Evolutionary conservation across 2,329 filamentous ascomycete genomes (phyloP).

Genomic region (Fusarium sororula): DNA sequence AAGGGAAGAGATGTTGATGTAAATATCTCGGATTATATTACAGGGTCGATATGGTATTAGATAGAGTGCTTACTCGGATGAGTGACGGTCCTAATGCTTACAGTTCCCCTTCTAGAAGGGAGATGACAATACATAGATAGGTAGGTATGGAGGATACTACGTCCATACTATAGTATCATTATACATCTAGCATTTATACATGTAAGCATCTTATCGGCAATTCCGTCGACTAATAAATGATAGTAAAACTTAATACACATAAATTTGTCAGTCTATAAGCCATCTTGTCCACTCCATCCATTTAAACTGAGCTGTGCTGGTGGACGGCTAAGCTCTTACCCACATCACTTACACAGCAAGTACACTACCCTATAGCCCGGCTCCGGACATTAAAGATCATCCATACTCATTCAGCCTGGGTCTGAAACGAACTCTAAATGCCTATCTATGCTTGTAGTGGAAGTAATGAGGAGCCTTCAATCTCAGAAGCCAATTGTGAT

Average conservation of each 20-base stretch:
- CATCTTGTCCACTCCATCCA: accelerated
- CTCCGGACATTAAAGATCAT: not conserved
- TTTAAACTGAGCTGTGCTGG: not conserved
- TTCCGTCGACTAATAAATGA: too few relatives aligned
- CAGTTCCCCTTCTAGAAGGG: not conserved
- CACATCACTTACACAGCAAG: not conserved
- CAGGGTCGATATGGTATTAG: accelerated
- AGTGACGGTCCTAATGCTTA: not conserved
- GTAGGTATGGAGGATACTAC: not conserved
- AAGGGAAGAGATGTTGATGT: not conserved
- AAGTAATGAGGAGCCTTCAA: accelerated
- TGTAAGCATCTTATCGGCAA: not conserved
- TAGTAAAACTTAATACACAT: not conserved
- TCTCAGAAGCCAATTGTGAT: not conserved
- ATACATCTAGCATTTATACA: too few relatives aligned
- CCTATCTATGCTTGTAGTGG: too few relatives aligned
- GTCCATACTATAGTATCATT: not conserved
- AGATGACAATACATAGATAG: too few relatives aligned
- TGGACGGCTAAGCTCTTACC: not conserved
- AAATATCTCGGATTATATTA: not conserved
- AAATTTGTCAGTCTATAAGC: accelerated
- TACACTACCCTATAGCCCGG: not conserved
- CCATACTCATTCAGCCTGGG: not conserved
- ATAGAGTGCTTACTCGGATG: not conserved
- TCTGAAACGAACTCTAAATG: not conserved